Base-by-base conservation (phyloP, 2,329 filamentous ascomycete genomes). In the Ophioceras dolichostomum region DNA sequence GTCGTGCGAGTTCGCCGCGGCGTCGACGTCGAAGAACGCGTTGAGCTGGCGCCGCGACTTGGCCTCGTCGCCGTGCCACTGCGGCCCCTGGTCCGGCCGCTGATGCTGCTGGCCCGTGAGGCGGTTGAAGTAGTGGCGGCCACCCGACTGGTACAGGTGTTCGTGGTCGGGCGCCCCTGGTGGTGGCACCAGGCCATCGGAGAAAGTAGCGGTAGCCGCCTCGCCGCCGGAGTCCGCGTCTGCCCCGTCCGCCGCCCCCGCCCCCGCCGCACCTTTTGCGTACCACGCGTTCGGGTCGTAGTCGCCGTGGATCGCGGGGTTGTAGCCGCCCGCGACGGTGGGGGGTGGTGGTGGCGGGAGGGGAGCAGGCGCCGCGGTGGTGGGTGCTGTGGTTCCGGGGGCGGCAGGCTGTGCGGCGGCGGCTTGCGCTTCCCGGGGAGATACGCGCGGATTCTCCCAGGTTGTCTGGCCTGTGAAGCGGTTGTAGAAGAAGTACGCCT, bases 281-380 rank as follows among this genome's bases (percentile, higher is more conserved):
- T 98, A 98, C 64, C 87, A 83, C n/a, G 91, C 89, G 42, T 80
- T 91, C 4, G 88, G 87, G 51, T 98, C 91, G 64, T 95, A 98
- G 62, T 88, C 83, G 48, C 91, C 91, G 56, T 98, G 91, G 32
- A 98, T 89, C 18, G 86, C 83, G 1, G 91, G 91, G 54, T 96
- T 94, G 63, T 98, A 98, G 43, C 89, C 87, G 41, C 80, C 79
- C 5, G 70, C 72, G 17, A 73, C 61, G 32, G 59, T 47, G 47
- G 57, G 34, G 12, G 34, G 29, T 3, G 39, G 39, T 10, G 39
- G 48, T 16, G 47, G 43, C 10, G 37, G 17, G 10, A 10, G 35
- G 9, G 35, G 13, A 20, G 16, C 18, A 2, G 34, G 19, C 5
- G 30, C 35, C 2, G 17, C 10, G 1, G 42, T 34, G 6, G 49